Evolutionary conservation across 495 filamentous ascomycete species (phyloP), one percentile per base, ranked within the genome.

Genomic region (Usnea hakonensis): DNA sequence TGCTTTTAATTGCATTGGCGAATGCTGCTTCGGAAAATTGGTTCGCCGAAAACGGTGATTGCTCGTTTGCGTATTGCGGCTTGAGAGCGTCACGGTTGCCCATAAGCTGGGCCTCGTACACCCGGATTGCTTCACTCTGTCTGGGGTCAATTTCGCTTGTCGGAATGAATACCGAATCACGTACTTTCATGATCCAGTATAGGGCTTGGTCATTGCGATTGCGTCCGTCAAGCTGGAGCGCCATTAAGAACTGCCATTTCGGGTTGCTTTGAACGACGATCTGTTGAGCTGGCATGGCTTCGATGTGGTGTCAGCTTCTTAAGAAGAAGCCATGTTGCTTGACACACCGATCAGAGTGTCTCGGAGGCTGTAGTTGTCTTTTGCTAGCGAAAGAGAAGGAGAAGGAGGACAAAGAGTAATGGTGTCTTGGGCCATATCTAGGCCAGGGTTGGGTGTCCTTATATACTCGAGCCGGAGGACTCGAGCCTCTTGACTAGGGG

Each of bases 101-200:
- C 67, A 70, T 66, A 57, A 80, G 75, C 60, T 79, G 67, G 44
- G 56, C 65, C 58, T 77, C 75, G 69, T 79, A 81, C 56, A 77
- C 70, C 21, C 65, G 61, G 59, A 79, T 79, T 43, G 78, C 76
- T 73, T 79, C 78, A 46, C 77, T 77, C 78, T 81, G 63, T 35
- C 11, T 0, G 16, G 48, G 10, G 26, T 69, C 72, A 65, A 71
- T 21, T 28, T 14, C 33, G 14, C 33, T 57, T 23, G 33, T 38
- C 32, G 17, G 13, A 50, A 26, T n/a, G 16, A 21, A 8, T 6
- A 17, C 36, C 23, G 46, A 8, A 26, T 21, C 36, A 32, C 60
- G 33, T 62, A 57, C 60, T 38, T 62, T 62, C 60, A 62, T 57
- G 21, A 57, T 53, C 60, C 60, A 62, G 23, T 62, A 62, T 3